Conservation (phyloP, 345 rosid genomes). For the Erucastrum elatum region DNA sequence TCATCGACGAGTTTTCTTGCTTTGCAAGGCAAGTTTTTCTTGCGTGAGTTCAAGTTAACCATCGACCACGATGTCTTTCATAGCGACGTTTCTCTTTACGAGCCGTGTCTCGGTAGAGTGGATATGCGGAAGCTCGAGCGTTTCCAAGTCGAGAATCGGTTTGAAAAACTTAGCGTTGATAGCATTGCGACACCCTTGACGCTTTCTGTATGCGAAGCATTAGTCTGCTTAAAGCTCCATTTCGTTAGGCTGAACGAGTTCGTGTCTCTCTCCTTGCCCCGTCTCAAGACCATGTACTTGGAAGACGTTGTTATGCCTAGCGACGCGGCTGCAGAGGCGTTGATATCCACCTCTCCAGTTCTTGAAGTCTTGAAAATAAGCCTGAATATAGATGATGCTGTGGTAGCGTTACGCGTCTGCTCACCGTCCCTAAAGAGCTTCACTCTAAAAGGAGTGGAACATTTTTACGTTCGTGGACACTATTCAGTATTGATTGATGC, state of each 20-base stretch:
- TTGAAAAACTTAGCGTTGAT: background rate
- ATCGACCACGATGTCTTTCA: background rate
- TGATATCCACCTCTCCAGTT: constrained; percentile 15
- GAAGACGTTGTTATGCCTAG: background rate
- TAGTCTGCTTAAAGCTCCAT: constrained; percentile 4
- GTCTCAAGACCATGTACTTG: constrained; percentile 18
- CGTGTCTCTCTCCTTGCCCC: background rate
- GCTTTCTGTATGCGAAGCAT: background rate
- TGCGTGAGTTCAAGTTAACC: background rate
- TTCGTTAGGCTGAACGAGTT: background rate
- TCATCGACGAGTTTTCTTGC: background rate
- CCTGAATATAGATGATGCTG: background rate
- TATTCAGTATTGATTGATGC: background rate
- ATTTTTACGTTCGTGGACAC: background rate
- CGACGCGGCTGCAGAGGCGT: background rate
- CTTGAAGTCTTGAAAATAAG: background rate
- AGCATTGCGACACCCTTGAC: background rate
- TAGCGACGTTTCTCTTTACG: background rate
- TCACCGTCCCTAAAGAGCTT: constrained; percentile 12
- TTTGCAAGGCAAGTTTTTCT: background rate
- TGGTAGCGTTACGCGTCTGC: background rate
- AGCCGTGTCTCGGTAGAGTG: background rate
- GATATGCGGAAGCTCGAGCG: background rate
- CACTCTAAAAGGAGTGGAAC: background rate
- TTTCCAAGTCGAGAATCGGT: background rate